Base-by-base conservation (phyloP, 805 yeast species). In the Starmerella tilneyi region DNA sequence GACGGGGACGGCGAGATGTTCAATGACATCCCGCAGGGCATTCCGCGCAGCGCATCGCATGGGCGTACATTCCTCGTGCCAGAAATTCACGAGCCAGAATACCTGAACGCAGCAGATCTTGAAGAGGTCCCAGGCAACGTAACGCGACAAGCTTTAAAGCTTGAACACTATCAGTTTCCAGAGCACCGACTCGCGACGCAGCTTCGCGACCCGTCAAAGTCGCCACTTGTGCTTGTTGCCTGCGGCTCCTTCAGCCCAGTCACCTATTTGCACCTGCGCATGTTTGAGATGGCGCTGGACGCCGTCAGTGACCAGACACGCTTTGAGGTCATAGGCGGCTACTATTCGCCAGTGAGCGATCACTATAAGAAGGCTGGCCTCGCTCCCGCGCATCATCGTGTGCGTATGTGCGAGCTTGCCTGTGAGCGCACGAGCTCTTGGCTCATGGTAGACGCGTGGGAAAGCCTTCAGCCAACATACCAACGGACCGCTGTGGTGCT, bases 391-490 rank as follows among this genome's bases (percentile, higher is more conserved):
- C 72, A 71, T 50, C 96, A 92, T 63, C 75, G 98, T 47, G 98
- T 92, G 9, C 72, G 97, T 43, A 92, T 92, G 98, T 86, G 98
- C 65, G 98, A 92, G 62, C 71, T 92, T 59, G 97, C 96, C 0
- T 88, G 98, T 64, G 98, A 92, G 61, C 73, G 98, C 58, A 92
- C 98, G 0, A 79, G 92, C 4, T 79, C 89, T 22, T 92, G 98
- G 98, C 71, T 92, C 31, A 92, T 92, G 98, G 98, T 92, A 23
- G 98, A 92, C 63, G 96, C 97, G 1, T 92, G 98, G 98, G 98
- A 92, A 66, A 81, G 94, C 3, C 69, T 92, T 49, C 98, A 92
- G 64, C 83, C 84, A 1, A 73, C 78, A 37, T 92, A 92, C 63
- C 85, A 94, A 22, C 74, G 98, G 54, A 92, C 98, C 0, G 96